Percentiles rank a stretch among this genome's conserved stretches.
These are phyloP conservation scores for Trichodelitschia bisporula DNA, from an alignment of 495 filamentous ascomycete species.

Conservation along the genomic window DNA sequence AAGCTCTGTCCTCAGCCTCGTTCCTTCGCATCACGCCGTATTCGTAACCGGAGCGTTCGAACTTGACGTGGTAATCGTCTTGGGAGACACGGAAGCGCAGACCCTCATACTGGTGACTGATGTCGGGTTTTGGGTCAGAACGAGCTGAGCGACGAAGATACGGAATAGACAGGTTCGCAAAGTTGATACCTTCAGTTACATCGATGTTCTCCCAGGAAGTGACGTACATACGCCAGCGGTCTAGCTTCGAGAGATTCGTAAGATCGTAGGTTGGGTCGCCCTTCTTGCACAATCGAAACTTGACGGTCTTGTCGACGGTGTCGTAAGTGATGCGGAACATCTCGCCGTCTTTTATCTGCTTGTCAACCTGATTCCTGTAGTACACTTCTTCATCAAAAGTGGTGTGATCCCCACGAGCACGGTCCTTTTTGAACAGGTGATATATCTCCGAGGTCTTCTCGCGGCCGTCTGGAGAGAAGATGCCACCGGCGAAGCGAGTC, in stretches of 20 bases:
- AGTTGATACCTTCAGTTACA: conserved; percentile 79
- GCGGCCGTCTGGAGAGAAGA: conserved; percentile 58
- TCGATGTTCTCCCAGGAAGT: conserved; percentile 71
- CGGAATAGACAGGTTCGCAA: too few species aligned
- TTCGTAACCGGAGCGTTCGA: too few species aligned
- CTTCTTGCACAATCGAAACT: conserved; percentile 11
- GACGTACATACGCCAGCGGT: conserved; percentile 78
- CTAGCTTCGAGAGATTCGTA: conserved; percentile 21
- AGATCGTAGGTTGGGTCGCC: conserved; percentile 64
- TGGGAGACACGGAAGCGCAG: too few species aligned
- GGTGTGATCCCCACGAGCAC: conserved; percentile 56
- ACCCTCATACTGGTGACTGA: too few species aligned
- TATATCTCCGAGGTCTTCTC: conserved; percentile 78
- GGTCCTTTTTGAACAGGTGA: conserved; percentile 57
- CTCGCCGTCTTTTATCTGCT: conserved; percentile 68
- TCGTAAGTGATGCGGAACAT: conserved; percentile 70
- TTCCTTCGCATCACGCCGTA: too few species aligned
- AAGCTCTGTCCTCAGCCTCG: too few species aligned
- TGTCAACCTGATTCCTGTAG: conserved; percentile 67
- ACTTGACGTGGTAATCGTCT: too few species aligned
- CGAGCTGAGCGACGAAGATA: too few species aligned
- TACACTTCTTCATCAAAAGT: conserved; percentile 53
- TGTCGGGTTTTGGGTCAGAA: too few species aligned
- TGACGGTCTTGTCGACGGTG: conserved; percentile 17
- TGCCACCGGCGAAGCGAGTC: conserved; percentile 44